Evolutionary conservation across 192 early-diverging fungal genomes (phyloP), one percentile per base, ranked within the genome.

Genomic region (Coemansia sp.): DNA sequence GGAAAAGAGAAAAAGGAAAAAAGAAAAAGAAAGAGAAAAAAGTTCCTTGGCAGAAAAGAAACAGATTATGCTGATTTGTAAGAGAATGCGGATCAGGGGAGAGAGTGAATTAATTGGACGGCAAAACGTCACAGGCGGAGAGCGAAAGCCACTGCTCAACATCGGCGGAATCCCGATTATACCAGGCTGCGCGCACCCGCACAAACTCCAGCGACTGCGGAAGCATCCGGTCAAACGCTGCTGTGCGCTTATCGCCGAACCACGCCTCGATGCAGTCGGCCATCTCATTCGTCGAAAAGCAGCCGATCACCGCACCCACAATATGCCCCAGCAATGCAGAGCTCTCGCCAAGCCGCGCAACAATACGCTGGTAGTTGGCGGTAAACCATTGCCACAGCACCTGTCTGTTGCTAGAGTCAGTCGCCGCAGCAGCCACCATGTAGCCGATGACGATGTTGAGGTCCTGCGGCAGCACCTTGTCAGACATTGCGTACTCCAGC

Each of bases 141-240:
- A 19, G 29, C 43, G 13, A 25, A 23, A 76, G 70, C 79, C 79
- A 82, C 36, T 67, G 7, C 38, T 19, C 13, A 4, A 82, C 71
- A 17, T 69, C 71, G 14, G 66, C 59, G 17, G 53, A 19, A 61
- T 83, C 81, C 53, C 81, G 81, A 9, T 53, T 40, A 17, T 65
- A 62, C 81, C 75, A 78, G 10, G 68, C 72, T 17, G 75, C 69
- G 64, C 87, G 85, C 20, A 85, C 77, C 13, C 86, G 82, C 29
- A 87, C 81, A 52, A 77, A 81, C 75, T 92, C 91, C 11, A 92
- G 66, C 43, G 85, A 84, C 82, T 92, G 91, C 34, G 84, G 84
- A 59, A 92, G 81, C 9, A 87, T 80, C 15, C 83, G 71, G 63
- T 85, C 76, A 59, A 83, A 76, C 15, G 69, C 76, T 29, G 75